phyloP scores from a whole-genome alignment of 768 basidiomycete species.

The Hydnum rufescens region DNA sequence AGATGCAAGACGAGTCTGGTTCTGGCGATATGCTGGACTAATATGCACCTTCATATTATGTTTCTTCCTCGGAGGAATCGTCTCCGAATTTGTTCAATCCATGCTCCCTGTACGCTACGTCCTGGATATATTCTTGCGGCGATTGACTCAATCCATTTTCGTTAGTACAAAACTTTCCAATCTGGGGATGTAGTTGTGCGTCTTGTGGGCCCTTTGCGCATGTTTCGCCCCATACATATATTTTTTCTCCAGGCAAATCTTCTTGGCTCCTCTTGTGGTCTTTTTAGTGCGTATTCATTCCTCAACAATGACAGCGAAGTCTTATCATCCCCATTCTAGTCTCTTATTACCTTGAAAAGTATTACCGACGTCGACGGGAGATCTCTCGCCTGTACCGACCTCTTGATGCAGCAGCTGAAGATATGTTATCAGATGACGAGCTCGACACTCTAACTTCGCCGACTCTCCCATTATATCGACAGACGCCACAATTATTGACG shows the following conservation, averaged over 20 bases:
- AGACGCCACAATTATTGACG: background rate
- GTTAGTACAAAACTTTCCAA: slow-evolving; percentile 51
- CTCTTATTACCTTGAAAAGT: slow-evolving; percentile 44
- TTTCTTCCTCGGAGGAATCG: slow-evolving; percentile 58
- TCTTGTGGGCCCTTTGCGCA: slow-evolving; percentile 10
- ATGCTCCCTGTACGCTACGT: slow-evolving; percentile 42
- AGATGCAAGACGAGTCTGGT: slow-evolving; percentile 64
- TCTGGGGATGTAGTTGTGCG: slow-evolving; percentile 51
- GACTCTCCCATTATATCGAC: background rate
- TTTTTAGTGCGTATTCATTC: slow-evolving; percentile 26
- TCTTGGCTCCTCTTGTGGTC: slow-evolving; percentile 47
- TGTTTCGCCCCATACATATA: background rate
- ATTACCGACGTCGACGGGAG: slow-evolving; percentile 68
- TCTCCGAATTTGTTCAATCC: slow-evolving; percentile 69
- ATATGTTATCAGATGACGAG: slow-evolving; percentile 1
- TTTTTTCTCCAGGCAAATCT: slow-evolving; percentile 43
- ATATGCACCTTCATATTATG: slow-evolving; percentile 52
- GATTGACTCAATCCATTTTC: background rate
- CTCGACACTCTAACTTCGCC: background rate
- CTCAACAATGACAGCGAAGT: background rate
- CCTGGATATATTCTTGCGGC: background rate
- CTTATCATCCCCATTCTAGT: slow-evolving; percentile 3
- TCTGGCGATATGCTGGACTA: slow-evolving; percentile 56
- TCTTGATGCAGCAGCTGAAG: slow-evolving; percentile 16
- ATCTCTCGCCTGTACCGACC: slow-evolving; percentile 65